These are phyloP conservation scores for Antrodiella citrinella DNA, from an alignment of 768 basidiomycete genomes.

Conservation along the genomic window DNA sequence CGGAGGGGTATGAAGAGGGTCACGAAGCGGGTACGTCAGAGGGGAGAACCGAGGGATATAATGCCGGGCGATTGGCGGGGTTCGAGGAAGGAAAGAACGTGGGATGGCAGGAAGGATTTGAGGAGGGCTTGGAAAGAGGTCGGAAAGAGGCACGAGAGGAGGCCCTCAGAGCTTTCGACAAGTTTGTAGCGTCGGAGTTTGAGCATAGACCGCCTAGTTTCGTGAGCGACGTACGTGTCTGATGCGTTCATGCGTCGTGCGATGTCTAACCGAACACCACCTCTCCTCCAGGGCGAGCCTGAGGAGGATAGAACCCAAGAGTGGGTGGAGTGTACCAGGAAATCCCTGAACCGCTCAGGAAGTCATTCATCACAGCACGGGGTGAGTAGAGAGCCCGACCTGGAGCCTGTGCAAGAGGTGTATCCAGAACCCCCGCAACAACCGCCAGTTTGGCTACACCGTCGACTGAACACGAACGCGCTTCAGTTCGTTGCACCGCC, in stretches of 20 bases:
- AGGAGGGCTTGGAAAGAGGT: constrained; percentile 30
- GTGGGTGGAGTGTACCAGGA: constrained; percentile 9
- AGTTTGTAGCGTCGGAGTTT: constrained; percentile 40
- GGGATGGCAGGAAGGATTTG: constrained; percentile 28
- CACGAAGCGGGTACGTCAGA: constrained; percentile 31
- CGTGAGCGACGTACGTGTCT: constrained; percentile 1
- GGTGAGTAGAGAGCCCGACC: not conserved
- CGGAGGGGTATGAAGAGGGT: constrained; percentile 35
- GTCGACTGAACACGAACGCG: constrained; percentile 1
- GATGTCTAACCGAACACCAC: not conserved
- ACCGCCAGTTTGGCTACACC: constrained; percentile 7
- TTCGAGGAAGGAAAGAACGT: constrained; percentile 26
- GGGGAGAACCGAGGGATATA: constrained; percentile 25
- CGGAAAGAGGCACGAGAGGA: constrained; percentile 42
- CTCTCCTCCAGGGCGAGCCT: not conserved
- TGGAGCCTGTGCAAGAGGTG: not conserved
- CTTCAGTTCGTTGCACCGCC: not conserved
- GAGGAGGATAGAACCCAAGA: constrained; percentile 8
- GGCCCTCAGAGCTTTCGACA: constrained; percentile 52
- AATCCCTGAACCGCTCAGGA: not conserved
- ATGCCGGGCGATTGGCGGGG: constrained; percentile 17
- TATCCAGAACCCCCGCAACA: not conserved
- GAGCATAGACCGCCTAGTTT: constrained; percentile 12
- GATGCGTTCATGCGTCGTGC: not conserved
- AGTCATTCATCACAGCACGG: not conserved